Conservation (phyloP, 129 eudicot species). For the Scalesia atractyloides region DNA sequence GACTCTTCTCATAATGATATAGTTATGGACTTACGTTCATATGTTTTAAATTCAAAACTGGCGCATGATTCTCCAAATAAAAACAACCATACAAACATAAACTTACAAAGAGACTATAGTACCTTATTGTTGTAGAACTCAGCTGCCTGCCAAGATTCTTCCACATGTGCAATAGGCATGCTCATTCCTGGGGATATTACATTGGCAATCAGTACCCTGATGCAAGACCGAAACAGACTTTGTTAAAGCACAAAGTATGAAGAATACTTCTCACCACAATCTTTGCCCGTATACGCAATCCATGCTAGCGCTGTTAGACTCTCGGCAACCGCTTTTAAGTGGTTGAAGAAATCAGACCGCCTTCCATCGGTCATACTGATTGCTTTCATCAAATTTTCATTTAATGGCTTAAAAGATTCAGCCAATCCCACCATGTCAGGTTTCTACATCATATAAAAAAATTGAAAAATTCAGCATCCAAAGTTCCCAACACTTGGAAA, state of each 20-base stretch:
- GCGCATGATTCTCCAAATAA: neutral
- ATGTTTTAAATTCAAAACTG: neutral
- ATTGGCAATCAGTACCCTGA: slow-evolving; percentile 24
- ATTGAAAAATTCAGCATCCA: slow-evolving; percentile 21
- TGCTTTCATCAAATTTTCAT: slow-evolving; percentile 79
- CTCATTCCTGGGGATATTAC: slow-evolving; percentile 63
- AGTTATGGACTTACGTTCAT: neutral
- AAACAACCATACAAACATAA: slow-evolving; percentile 3
- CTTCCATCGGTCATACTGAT: slow-evolving; percentile 79
- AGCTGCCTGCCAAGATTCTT: slow-evolving; percentile 94
- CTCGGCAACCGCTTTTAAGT: slow-evolving; percentile 75
- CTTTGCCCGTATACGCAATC: slow-evolving; percentile 92
- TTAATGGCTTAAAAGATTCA: slow-evolving; percentile 85
- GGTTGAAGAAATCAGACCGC: slow-evolving; percentile 80
- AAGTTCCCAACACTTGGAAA: neutral
- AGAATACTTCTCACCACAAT: slow-evolving; percentile 62
- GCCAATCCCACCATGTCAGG: slow-evolving; percentile 83
- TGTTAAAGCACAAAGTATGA: neutral
- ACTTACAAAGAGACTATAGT: neutral
- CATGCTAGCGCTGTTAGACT: slow-evolving; percentile 91
- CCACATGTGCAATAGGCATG: slow-evolving; percentile 92
- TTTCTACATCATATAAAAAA: slow-evolving; percentile 54
- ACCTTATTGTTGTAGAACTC: slow-evolving; percentile 93
- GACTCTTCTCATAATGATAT: neutral
- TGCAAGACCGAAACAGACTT: neutral